These are phyloP conservation scores for Picea sitchensis DNA, from an alignment of 75 land plant genomes.

Conservation along the genomic window DNA sequence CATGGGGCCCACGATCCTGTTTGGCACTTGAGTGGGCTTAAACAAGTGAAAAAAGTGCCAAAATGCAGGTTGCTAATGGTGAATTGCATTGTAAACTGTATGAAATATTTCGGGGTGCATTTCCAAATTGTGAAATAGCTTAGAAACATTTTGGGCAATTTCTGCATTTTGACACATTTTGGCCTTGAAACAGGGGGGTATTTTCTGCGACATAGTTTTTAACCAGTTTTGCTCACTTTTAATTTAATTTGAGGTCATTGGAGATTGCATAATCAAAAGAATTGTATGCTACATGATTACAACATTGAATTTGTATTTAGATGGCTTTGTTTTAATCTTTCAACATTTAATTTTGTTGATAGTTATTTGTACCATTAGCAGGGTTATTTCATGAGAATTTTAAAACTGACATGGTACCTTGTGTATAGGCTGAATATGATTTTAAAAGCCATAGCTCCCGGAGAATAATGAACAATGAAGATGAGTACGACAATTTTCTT, in stretches of 20 bases:
- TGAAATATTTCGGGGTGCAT: too few relatives aligned
- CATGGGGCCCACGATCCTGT: too few relatives aligned
- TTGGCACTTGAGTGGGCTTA: too few relatives aligned
- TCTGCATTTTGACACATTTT: too few relatives aligned
- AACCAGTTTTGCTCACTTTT: neutral
- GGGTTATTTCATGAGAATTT: neutral
- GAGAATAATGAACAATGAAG: conserved; percentile 47
- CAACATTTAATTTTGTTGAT: neutral
- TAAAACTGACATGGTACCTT: neutral
- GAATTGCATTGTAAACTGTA: too few relatives aligned
- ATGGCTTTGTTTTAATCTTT: neutral
- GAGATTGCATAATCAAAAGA: neutral
- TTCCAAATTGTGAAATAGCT: too few relatives aligned
- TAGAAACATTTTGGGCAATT: too few relatives aligned
- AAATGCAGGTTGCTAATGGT: too few relatives aligned
- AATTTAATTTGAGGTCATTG: neutral
- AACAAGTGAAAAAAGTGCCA: too few relatives aligned
- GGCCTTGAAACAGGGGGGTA: too few relatives aligned
- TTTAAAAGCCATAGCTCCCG: conserved; percentile 40
- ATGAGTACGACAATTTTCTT: conserved; percentile 41
- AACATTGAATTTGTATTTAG: neutral
- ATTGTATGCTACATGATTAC: neutral
- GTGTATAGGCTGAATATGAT: conserved; percentile 57
- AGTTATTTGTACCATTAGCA: neutral
- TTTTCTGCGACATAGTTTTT: too few relatives aligned